These are phyloP conservation scores for Hippophae gyantsensis DNA, from an alignment of 306 rosid species.

Conservation along the genomic window DNA sequence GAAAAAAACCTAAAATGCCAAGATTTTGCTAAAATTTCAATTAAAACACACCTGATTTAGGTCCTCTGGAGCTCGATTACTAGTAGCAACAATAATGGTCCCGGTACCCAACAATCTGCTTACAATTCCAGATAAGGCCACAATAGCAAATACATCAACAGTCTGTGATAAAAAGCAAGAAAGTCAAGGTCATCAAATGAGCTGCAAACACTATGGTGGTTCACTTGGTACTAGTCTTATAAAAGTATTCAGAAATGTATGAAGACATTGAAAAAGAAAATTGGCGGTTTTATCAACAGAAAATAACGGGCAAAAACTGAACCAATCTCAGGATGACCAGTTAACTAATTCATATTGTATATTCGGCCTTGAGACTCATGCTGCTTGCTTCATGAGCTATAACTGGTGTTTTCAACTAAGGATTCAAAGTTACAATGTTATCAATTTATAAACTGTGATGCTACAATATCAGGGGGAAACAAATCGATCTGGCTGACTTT, in stretches of 20 bases:
- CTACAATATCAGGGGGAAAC: background rate
- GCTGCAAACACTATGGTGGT: background rate
- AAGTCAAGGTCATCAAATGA: constrained; percentile 24
- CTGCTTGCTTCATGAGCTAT: too few relatives aligned
- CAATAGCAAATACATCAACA: constrained; percentile 98
- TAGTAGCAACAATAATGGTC: constrained; percentile 90
- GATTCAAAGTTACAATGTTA: background rate
- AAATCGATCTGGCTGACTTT: constrained; percentile 3
- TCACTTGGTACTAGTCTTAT: too few relatives aligned
- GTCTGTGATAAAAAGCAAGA: constrained; percentile 63
- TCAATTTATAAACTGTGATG: too few relatives aligned
- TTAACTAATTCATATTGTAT: too few relatives aligned
- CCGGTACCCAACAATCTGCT: constrained; percentile 85
- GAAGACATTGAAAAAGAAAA: too few relatives aligned
- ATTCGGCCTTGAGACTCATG: too few relatives aligned
- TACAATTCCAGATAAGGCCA: constrained; percentile 96
- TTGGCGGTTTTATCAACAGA: too few relatives aligned
- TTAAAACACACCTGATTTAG: constrained; percentile 56
- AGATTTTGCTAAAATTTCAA: constrained; percentile 1
- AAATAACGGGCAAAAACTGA: too few relatives aligned
- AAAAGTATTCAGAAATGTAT: too few relatives aligned
- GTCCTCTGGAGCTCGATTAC: constrained; percentile 87
- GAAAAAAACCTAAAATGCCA: background rate
- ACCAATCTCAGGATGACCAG: too few relatives aligned
- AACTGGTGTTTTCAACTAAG: too few relatives aligned